Evolutionary conservation across 2,329 filamentous ascomycete species (phyloP).

Genomic region (Claviceps arundinis): DNA sequence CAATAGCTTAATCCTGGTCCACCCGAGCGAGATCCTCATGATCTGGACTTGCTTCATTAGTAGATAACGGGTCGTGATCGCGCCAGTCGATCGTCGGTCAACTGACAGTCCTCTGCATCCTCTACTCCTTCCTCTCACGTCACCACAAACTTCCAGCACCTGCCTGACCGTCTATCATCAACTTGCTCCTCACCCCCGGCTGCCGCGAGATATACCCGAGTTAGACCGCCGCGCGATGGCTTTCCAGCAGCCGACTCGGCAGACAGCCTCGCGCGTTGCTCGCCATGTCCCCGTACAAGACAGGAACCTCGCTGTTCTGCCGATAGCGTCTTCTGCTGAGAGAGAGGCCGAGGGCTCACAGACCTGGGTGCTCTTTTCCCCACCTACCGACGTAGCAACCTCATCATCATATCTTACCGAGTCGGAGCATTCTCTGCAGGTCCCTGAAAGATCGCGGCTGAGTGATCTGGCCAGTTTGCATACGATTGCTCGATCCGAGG

Average conservation of each 20-base stretch:
- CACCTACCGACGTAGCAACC: constrained; percentile 49
- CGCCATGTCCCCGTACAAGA: constrained; percentile 28
- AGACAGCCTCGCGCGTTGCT: constrained; percentile 34
- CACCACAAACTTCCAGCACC: too few relatives aligned
- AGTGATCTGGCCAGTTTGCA: constrained; percentile 74
- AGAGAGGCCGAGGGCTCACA: constrained; percentile 54
- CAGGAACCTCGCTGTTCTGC: constrained; percentile 15
- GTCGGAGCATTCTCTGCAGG: constrained; percentile 48
- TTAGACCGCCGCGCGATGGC: constrained; percentile 28
- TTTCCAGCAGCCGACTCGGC: constrained; percentile 46
- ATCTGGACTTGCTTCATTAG: background rate
- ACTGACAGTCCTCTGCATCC: too few relatives aligned
- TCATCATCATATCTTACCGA: constrained; percentile 56
- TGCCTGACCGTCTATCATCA: background rate
- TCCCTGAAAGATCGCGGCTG: constrained; percentile 56
- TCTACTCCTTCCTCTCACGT: too few relatives aligned
- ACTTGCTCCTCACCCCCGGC: background rate
- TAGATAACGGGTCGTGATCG: background rate
- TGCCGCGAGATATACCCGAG: background rate
- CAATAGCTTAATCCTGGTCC: background rate
- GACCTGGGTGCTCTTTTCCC: constrained; percentile 95
- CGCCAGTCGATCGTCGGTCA: too few relatives aligned
- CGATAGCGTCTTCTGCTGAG: constrained; percentile 13
- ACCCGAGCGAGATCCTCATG: background rate
- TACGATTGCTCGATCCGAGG: constrained; percentile 49